phyloP scores from a whole-genome alignment of 805 yeast species.

The Candida loeiensis region DNA sequence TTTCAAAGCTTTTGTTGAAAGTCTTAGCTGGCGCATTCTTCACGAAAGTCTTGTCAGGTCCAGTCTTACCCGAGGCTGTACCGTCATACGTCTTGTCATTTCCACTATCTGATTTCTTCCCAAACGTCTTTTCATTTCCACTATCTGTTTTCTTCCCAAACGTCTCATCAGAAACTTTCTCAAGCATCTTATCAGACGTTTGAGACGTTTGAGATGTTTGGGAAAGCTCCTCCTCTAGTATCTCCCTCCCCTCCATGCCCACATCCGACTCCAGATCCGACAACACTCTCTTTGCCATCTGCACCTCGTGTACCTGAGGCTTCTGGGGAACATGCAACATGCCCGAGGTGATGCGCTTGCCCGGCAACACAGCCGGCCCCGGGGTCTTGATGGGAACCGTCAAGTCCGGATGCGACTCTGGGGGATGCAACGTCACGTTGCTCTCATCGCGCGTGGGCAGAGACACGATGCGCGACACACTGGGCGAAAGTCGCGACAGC shows the following conservation, averaged over 20 bases:
- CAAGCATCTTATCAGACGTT: too few species aligned
- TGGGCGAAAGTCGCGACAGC: slow-evolving; percentile 3
- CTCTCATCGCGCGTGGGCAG: slow-evolving; percentile 15
- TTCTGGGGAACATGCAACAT: slow-evolving; percentile 37
- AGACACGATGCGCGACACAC: background rate
- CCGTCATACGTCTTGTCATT: too few species aligned
- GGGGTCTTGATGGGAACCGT: slow-evolving; percentile 31
- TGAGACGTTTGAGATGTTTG: background rate
- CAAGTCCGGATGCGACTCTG: slow-evolving; percentile 18
- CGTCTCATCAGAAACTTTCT: too few species aligned
- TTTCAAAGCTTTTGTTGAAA: too few species aligned
- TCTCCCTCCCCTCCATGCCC: background rate
- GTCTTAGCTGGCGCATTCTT: too few species aligned
- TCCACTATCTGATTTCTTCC: too few species aligned
- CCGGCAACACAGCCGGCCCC: background rate
- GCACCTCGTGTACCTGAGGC: slow-evolving; percentile 17
- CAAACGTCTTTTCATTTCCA: too few species aligned
- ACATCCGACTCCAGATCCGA: slow-evolving; percentile 2
- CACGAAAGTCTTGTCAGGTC: too few species aligned
- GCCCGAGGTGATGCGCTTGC: slow-evolving; percentile 37
- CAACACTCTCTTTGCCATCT: background rate
- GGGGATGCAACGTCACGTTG: slow-evolving; percentile 36
- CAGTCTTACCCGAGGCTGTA: too few species aligned
- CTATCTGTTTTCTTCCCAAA: too few species aligned
- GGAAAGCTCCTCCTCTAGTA: background rate